Percentiles rank a stretch among this genome's conserved stretches.
phyloP scores from a whole-genome alignment of 495 filamentous ascomycete species.

The Tuber indicum region DNA sequence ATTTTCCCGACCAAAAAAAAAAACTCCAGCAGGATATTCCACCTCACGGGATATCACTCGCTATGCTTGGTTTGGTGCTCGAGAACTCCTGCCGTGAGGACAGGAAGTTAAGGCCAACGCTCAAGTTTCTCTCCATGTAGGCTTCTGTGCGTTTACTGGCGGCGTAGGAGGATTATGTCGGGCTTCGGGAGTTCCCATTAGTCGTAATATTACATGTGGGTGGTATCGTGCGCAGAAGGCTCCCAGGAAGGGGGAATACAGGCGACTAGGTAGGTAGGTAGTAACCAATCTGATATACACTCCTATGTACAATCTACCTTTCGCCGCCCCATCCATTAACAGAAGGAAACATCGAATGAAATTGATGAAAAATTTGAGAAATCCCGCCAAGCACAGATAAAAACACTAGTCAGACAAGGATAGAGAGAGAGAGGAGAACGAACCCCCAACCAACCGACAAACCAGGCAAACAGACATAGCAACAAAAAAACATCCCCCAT shows the following conservation, averaged over 20 bases:
- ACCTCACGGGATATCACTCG: background rate
- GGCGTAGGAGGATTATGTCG: too few species aligned
- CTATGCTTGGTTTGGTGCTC: background rate
- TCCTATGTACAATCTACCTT: conserved; percentile 1
- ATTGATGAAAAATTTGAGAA: background rate
- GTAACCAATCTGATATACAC: background rate
- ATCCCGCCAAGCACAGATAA: background rate
- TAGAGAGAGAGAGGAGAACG: background rate
- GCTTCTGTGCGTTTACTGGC: too few species aligned
- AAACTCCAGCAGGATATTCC: too few species aligned
- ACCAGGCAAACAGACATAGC: background rate
- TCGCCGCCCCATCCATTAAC: background rate
- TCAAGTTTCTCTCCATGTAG: background rate
- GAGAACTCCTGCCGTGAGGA: background rate
- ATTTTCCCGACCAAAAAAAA: too few species aligned
- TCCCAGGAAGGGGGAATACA: background rate
- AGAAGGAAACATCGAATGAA: background rate
- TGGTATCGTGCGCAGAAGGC: background rate
- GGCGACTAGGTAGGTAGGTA: background rate
- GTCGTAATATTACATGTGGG: background rate
- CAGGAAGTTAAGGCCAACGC: background rate
- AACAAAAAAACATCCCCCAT: background rate
- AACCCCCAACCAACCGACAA: background rate
- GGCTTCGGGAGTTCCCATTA: background rate
- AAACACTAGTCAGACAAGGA: background rate